Conservation (phyloP, 768 basidiomycete genomes). For the Mycena epipterygia region DNA sequence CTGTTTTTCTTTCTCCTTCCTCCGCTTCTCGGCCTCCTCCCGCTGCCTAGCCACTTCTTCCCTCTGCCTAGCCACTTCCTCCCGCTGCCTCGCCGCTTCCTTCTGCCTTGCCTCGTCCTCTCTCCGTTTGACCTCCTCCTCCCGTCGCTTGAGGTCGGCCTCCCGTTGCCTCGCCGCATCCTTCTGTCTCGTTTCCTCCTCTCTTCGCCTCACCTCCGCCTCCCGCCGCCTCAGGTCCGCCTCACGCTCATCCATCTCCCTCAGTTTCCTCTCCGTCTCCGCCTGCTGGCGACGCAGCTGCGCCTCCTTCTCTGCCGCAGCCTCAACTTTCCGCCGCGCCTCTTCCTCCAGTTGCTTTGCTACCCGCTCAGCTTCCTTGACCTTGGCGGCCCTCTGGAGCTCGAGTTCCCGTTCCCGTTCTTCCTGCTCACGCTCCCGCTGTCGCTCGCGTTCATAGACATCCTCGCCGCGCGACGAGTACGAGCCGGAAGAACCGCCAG, state of each 20-base stretch:
- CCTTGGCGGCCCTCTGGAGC: not conserved
- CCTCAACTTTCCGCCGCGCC: constrained; percentile 25
- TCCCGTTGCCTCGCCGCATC: constrained; percentile 39
- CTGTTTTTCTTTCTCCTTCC: constrained; percentile 42
- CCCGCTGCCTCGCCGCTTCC: not conserved
- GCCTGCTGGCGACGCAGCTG: constrained; percentile 34
- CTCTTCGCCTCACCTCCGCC: constrained; percentile 29
- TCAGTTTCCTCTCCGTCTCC: constrained; percentile 35
- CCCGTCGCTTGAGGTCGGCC: not conserved
- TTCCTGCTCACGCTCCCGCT: not conserved
- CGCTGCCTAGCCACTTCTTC: not conserved
- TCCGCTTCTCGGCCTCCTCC: constrained; percentile 34
- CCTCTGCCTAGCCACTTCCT: not conserved
- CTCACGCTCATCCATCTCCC: constrained; percentile 35
- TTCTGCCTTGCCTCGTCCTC: too few relatives aligned
- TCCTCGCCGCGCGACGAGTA: constrained; percentile 17
- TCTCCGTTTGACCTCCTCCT: not conserved
- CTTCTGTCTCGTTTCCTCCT: constrained; percentile 38
- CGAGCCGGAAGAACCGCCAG: constrained; percentile 7
- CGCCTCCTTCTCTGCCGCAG: constrained; percentile 32
- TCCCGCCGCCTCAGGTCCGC: constrained; percentile 35
- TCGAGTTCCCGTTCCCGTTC: not conserved
- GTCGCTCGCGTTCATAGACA: not conserved
- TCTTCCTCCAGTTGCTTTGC: constrained; percentile 24
- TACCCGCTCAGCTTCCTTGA: constrained; percentile 16